phyloP scores from a whole-genome alignment of 225 moss, liverwort and hornwort species.

The Asterella californica region DNA sequence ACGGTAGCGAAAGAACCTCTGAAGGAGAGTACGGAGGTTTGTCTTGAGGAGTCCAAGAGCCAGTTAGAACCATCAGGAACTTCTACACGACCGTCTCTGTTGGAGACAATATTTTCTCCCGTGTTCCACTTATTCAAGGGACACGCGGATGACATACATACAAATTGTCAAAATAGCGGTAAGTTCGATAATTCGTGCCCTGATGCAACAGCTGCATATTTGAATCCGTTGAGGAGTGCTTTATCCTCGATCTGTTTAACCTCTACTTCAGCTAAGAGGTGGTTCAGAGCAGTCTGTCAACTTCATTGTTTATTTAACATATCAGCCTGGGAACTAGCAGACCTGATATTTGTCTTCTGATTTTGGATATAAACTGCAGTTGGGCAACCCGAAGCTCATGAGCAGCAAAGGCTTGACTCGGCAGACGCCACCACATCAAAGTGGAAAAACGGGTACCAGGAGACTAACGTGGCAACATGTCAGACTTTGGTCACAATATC shows the following conservation, averaged over 20 bases:
- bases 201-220: neutral
- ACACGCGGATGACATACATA: constrained; percentile 24
- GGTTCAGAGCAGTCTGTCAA: no score
- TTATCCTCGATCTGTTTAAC: no score
- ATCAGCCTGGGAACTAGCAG: neutral
- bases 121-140: constrained; percentile 43
- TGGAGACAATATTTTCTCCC: constrained; percentile 46
- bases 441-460: constrained; percentile 33
- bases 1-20: neutral
- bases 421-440: constrained; percentile 12
- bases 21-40: constrained; percentile 2
- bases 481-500: constrained; percentile 13
- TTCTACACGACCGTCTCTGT: constrained; percentile 27
- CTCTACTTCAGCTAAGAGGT: no score
- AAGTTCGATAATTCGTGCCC: neutral
- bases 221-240: no score
- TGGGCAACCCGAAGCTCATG: constrained; percentile 21
- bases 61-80: constrained; percentile 14
- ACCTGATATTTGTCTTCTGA: neutral
- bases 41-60: constrained; percentile 26
- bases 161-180: constrained; percentile 30
- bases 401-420: constrained; percentile 21
- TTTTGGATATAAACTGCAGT: constrained; percentile 17
- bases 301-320: neutral
- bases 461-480: constrained; percentile 24